Conservation (phyloP, 2,329 filamentous ascomycete species). For the Fusarium liriodendri region DNA sequence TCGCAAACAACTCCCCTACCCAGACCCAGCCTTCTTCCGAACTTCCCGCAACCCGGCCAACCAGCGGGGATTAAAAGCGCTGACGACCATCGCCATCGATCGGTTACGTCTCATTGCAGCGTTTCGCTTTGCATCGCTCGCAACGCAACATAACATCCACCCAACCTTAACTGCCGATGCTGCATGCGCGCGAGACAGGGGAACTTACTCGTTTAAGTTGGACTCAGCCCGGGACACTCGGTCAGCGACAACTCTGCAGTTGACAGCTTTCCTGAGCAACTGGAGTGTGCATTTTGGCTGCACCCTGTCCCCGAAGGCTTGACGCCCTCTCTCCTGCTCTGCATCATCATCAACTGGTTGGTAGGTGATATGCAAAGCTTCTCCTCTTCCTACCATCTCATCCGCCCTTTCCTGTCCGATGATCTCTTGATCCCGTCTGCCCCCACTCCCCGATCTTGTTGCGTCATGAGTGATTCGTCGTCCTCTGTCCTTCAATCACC, state of each 20-base stretch:
- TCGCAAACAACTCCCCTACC: slow-evolving; percentile 7
- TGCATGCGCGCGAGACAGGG: slow-evolving; percentile 39
- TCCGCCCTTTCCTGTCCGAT: slow-evolving; percentile 18
- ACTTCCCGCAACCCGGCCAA: slow-evolving; percentile 40
- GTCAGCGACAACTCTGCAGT: slow-evolving; percentile 20
- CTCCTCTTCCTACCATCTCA: slow-evolving; percentile 8
- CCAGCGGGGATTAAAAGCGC: slow-evolving; percentile 37
- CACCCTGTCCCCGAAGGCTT: slow-evolving; percentile 19
- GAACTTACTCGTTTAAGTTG: slow-evolving; percentile 25
- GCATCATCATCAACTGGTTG: slow-evolving; percentile 26
- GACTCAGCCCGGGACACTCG: slow-evolving; percentile 31
- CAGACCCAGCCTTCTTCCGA: slow-evolving; percentile 23
- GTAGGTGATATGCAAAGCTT: slow-evolving; percentile 35
- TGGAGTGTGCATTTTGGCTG: not conserved
- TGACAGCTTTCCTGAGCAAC: slow-evolving; percentile 20
- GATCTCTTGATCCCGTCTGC: slow-evolving; percentile 23
- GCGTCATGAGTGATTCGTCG: slow-evolving; percentile 24
- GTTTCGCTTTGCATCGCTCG: slow-evolving; percentile 37
- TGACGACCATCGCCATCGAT: slow-evolving; percentile 26
- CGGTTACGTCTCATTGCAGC: slow-evolving; percentile 35
- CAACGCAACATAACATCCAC: slow-evolving; percentile 32
- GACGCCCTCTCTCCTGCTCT: slow-evolving; percentile 9
- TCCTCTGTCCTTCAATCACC: slow-evolving; percentile 14
- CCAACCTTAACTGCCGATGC: slow-evolving; percentile 34
- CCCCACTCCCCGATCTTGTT: slow-evolving; percentile 33